Base-by-base conservation (phyloP, 768 basidiomycete genomes). In the Cubamyces sp. region DNA sequence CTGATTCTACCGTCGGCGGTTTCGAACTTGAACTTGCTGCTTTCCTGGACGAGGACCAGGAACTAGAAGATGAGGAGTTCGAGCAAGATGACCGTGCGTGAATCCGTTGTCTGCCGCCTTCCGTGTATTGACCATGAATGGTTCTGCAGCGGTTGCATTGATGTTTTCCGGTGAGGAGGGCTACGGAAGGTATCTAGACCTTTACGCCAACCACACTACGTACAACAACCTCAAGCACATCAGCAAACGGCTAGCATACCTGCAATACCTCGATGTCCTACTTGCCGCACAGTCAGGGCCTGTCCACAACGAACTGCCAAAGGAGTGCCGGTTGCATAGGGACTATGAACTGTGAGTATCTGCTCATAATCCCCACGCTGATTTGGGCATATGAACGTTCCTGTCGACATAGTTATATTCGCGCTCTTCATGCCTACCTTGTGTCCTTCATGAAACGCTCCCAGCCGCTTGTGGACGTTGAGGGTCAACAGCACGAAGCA, bases 131-230 rank as follows among this genome's bases (percentile, higher is more conserved):
- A 55, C 60, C 47, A 15, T 37, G 16, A n/a, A 60, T 43, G 14
- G 49, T 59, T 39, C 64, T 21, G 9, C 25, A 94, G 92, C 90
- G 55, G 81, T 94, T 57, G 88, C 90, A 39, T 75, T 92, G 52
- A 75, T 96, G 68, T 99, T 99, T 78, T 96, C 96, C 14, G 97
- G 97, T 37, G 96, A 98, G 79, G 97, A 99, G 73, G 84, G 84
- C 8, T 93, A 96, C 68, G 97, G 97, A 54, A 92, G 92, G 75
- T 98, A 96, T 73, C 84, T 98, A 63, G 97, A 99, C 74, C 74
- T 99, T 60, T 92, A 98, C 74, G 80, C 87, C 52, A 88, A 92
- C 61, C 97, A 98, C 69, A 84, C 89, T 50, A 80, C 90, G 51
- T 98, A 92, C 77, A 87, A 86, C 78, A 99, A 99, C 75, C 75